Evolutionary conservation across 2,329 filamentous ascomycete genomes (phyloP), one percentile per base, ranked within the genome.

Genomic region (Fusarium nurragi): DNA sequence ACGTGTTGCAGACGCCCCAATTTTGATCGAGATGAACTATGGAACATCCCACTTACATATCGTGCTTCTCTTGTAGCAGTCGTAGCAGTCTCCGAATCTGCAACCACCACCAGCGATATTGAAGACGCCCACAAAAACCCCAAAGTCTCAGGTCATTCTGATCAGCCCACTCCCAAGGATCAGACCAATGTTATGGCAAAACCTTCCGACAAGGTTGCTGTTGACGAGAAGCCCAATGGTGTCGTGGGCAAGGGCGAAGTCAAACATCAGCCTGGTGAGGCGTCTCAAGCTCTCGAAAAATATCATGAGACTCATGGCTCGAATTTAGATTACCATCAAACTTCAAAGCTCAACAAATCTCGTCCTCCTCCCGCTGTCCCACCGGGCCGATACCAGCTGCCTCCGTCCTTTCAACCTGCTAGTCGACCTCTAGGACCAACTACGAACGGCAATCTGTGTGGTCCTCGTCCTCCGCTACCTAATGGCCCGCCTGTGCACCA

Each of bases 401-500:
- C 79, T 37, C 79, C 79, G 38, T 72, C 78, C 14, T 81, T 81
- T 57, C 75, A 79, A 52, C 79, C 79, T 43, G 70, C 73, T 18
- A 71, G 70, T 41, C 73, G 75, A 40, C 64, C 75, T 12, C 57
- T 74, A 37, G 73, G 69, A 37, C 66, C 70, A 36, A 57, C 72
- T 55, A 67, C 61, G 28, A 79, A 78, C 38, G 75, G 76, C 22
- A 77, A 79, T 30, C 54, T 73, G 50, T 60, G 71, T 43, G 73
- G 73, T 19, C 71, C 74, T 54, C 74, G 74, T n/a, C 74, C 71
- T 16, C 74, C 69, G 51, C 57, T 73, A 23, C 72, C 75, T 30
- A 77, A 76, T 38, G 76, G 75, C 22, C 77, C 72, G 16, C 72
- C 71, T 28, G 73, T 83, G 67, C 84, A 87, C 64, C 83, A 86